Base-by-base conservation (phyloP, 305 asterid species). In the Petunia hybrid region DNA sequence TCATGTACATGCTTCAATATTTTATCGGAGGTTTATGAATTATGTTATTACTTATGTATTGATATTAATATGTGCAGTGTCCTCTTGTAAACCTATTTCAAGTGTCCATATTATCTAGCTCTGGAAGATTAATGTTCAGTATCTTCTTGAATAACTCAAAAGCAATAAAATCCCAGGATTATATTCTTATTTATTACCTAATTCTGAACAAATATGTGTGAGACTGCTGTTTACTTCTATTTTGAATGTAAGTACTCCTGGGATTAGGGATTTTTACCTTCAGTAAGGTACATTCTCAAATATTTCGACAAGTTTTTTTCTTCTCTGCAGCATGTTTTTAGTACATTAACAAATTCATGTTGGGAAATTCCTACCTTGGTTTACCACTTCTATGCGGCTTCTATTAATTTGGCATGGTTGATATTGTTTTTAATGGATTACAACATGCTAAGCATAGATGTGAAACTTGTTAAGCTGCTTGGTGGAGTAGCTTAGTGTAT, bases 81-180 rank as follows among this genome's bases (percentile, higher is more conserved):
- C 64, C 31, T 78, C 76, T 80, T 62, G 45, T 76, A 67, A 81
- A 83, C 79, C 41, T 71, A 62, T 71, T 67, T 69, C 80, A 63
- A 59, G 76, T 78, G 51, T 83, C 81, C 80, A 83, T 80, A 82
- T 57, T 64, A 51, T 80, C 65, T 82, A 77, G 81, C 40, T 77
- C 57, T 81, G 64, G 57, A 51, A 43, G 59, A 71, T 51, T 67
- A 42, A 51, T 76, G 81, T 56, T 81, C 81, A 76, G 76, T 45
- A 43, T 55, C 86, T 82, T 65, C 22, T 38, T 84, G 84, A 84
- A 84, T 81, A 46, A 73, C 64, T 73, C 64, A 6, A 4, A 73
- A 73, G 78, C 55, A 51, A 53, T 51, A 73, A 73, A 48, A 48
- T 46, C 43, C 12, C 63, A 6, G 36, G 61, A 70, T 9, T 66